Evolutionary conservation across 2,329 filamentous ascomycete species (phyloP).

Genomic region (Magnaporthales sp.): DNA sequence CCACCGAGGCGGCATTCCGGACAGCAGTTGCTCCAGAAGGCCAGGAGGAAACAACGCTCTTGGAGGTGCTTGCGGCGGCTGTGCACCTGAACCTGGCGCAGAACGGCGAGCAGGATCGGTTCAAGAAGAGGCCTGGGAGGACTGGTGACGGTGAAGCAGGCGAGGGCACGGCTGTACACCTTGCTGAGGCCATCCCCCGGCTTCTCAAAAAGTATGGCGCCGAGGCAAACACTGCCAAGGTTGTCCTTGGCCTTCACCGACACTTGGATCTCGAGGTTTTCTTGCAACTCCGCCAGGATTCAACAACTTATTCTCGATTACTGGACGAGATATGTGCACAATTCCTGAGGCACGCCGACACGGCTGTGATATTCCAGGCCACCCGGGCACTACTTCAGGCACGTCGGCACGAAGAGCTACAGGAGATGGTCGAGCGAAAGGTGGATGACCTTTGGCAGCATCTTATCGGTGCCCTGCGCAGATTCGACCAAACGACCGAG

Average conservation of each 20-base stretch:
- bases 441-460: constrained; percentile 82
- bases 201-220: constrained; percentile 90
- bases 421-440: constrained; percentile 76
- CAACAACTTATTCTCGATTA: constrained; percentile 68
- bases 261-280: constrained; percentile 82
- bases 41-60: constrained; percentile 72
- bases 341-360: constrained; percentile 86
- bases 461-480: constrained; percentile 61
- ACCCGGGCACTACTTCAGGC: constrained; percentile 77
- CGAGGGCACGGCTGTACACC: constrained; percentile 68
- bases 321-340: constrained; percentile 91
- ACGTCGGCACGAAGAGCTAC: constrained; percentile 76
- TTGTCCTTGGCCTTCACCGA: constrained; percentile 78
- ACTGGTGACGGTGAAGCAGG: constrained; percentile 61
- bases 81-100: constrained; percentile 67
- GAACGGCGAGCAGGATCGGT: constrained; percentile 52
- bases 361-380: constrained; percentile 76
- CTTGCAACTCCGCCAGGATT: constrained; percentile 79
- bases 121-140: constrained; percentile 47
- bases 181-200: constrained; percentile 72
- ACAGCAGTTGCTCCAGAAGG: constrained; percentile 63
- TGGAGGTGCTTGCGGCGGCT: constrained; percentile 78
- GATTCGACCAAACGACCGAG: constrained; percentile 62
- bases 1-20: constrained; percentile 54
- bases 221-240: constrained; percentile 75